Conservation (phyloP, 148 eudicot species). For the Fagopyrum tataricum region DNA sequence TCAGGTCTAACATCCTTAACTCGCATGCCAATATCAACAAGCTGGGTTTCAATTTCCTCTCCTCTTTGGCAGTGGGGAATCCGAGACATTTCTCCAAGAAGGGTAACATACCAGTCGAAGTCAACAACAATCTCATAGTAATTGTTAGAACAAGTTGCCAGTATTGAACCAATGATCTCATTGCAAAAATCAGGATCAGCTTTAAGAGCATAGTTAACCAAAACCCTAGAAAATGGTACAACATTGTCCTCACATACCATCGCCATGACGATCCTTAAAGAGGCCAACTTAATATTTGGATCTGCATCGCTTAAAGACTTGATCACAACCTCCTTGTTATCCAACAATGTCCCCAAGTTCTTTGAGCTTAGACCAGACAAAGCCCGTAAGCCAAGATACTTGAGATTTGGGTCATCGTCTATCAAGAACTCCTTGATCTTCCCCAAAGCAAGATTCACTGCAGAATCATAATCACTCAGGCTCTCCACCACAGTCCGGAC, state of each 20-base stretch:
- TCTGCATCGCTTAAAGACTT: constrained; percentile 67
- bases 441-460: constrained; percentile 57
- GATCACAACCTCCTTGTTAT: constrained; percentile 67
- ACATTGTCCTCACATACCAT: constrained; percentile 88
- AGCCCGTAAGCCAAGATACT: constrained; percentile 70
- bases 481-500: constrained; percentile 61
- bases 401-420: constrained; percentile 70
- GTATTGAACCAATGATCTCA: constrained; percentile 59
- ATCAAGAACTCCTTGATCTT: constrained; percentile 60
- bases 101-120: constrained; percentile 77
- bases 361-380: constrained; percentile 40
- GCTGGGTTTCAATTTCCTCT: constrained; percentile 71
- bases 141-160: constrained; percentile 57
- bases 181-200: constrained; percentile 81
- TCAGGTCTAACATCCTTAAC: constrained; percentile 79
- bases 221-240: constrained; percentile 53
- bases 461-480: constrained; percentile 59
- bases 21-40: constrained; percentile 92
- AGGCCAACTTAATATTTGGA: constrained; percentile 58
- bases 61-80: constrained; percentile 81
- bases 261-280: constrained; percentile 67
- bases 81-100: constrained; percentile 85
- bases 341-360: constrained; percentile 61
- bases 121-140: constrained; percentile 66
- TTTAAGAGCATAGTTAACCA: constrained; percentile 66